Base-by-base conservation (phyloP, 192 early-diverging fungal species). In the Helicostylum pulchrum region DNA sequence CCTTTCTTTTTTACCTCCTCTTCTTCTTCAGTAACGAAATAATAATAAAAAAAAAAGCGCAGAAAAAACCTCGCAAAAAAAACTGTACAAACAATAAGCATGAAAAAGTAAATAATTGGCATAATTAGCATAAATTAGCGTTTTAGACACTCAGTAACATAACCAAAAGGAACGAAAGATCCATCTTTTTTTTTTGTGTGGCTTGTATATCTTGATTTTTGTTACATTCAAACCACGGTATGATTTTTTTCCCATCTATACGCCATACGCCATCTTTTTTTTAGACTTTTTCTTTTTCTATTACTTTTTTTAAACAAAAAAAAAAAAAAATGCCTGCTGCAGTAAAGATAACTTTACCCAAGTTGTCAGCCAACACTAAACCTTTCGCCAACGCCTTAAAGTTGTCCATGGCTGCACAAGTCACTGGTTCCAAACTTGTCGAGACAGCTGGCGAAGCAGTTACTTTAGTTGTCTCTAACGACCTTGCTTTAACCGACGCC, bases 321-420 rank as follows among this genome's bases (percentile, higher is more conserved):
- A 36, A 36, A 39, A 39, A 39, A 39, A 64, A 9, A 43, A 62
- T 68, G 59, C 19, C 60, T 7, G 19, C 21, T 15, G 23, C 50
- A 21, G 23, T 68, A 12, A 65, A 53, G 8, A 30, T 65, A 14
- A 64, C 61, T 21, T 32, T 64, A 44, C 61, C 61, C 15, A 70
- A 70, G 44, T 26, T 70, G 32, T 32, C 48, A 12, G 45, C 68
- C 11, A 43, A 62, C 21, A 54, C 52, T 44, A 54, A 57, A 12
- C 61, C 52, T 31, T 64, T 31, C 58, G 61, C 61, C 43, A 62
- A 70, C 43, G 50, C 61, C 23, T 20, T 70, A 4, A 70, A 70
- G 23, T 12, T 70, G 30, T 32, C 44, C 15, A 55, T 70, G 19
- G 61, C 68, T 51, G 53, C 68, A 14, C 14, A 63, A 30, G 46